A percentile compares a stretch with the other conserved stretches of the same genome.
Evolutionary conservation across 768 basidiomycete genomes (phyloP).

Genomic region (Tricholoma terreum): DNA sequence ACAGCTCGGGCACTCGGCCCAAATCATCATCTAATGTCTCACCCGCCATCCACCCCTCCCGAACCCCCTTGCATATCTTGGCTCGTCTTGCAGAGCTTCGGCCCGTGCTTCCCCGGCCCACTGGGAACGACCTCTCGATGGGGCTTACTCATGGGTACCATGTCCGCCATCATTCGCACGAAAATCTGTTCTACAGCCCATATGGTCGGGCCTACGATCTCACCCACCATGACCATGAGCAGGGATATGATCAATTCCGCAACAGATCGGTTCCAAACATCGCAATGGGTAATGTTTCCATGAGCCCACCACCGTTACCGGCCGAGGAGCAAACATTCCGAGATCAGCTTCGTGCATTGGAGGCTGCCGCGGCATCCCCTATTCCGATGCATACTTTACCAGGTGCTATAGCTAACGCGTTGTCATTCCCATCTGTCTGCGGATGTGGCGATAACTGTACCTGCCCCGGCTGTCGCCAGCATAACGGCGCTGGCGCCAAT

Average conservation of each 20-base stretch:
- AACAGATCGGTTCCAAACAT: slow-evolving; percentile 12
- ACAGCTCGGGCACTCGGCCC: slow-evolving; percentile 14
- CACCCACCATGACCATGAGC: slow-evolving; percentile 35
- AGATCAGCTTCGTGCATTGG: slow-evolving; percentile 28
- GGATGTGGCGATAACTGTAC: slow-evolving; percentile 61
- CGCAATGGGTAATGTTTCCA: slow-evolving; percentile 17
- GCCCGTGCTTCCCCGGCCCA: slow-evolving; percentile 67
- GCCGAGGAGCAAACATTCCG: slow-evolving; percentile 23
- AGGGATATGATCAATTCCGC: slow-evolving; percentile 20
- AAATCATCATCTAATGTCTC: slow-evolving; percentile 5
- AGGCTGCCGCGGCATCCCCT: slow-evolving; percentile 31
- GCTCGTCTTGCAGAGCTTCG: slow-evolving; percentile 64
- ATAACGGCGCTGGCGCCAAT: slow-evolving; percentile 35
- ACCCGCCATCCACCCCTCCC: slow-evolving; percentile 13
- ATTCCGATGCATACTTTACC: slow-evolving; percentile 13
- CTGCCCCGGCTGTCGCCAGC: slow-evolving; percentile 64
- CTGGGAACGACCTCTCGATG: slow-evolving; percentile 48
- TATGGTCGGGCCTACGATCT: slow-evolving; percentile 67
- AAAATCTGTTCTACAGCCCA: slow-evolving; percentile 56
- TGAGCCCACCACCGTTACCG: slow-evolving; percentile 23
- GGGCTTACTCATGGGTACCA: slow-evolving; percentile 39
- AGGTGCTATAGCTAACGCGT: slow-evolving; percentile 6
- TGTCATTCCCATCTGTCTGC: slow-evolving; percentile 48
- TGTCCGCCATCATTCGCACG: slow-evolving; percentile 47
- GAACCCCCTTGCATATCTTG: slow-evolving; percentile 46